Percentiles rank a stretch among this genome's conserved stretches.
These are phyloP conservation scores for Leccinellum rugosiceps DNA, from an alignment of 768 basidiomycete species.

Conservation along the genomic window DNA sequence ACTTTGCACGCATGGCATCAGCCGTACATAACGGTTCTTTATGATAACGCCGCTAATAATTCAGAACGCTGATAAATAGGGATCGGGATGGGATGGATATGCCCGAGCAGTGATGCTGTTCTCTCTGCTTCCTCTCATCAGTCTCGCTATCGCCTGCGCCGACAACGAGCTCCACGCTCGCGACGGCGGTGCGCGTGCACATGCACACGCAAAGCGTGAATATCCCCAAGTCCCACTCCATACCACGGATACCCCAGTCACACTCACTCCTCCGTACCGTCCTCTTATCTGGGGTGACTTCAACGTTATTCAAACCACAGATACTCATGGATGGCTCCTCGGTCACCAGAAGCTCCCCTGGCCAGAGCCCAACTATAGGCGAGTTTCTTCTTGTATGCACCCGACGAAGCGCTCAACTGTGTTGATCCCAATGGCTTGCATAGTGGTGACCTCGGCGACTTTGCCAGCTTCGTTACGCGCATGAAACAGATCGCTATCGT, in stretches of 20 bases:
- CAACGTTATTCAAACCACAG: constrained; percentile 85
- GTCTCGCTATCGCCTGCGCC: constrained; percentile 21
- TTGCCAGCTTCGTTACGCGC: constrained; percentile 80
- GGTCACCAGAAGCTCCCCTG: constrained; percentile 75
- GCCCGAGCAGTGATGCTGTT: constrained; percentile 11
- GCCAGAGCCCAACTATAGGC: constrained; percentile 77
- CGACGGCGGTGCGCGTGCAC: constrained; percentile 35
- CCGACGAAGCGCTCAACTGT: not conserved
- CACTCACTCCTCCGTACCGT: constrained; percentile 55
- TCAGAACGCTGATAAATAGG: not conserved
- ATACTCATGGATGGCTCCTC: constrained; percentile 78
- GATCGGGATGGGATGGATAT: not conserved
- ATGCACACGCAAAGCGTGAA: constrained; percentile 40
- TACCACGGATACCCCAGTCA: constrained; percentile 31
- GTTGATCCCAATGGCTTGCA: not conserved
- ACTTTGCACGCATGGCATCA: too few relatives aligned
- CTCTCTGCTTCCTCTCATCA: constrained; percentile 12
- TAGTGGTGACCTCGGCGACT: constrained; percentile 72
- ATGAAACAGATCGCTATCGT: constrained; percentile 75
- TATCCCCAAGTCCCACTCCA: constrained; percentile 39
- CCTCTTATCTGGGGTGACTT: constrained; percentile 85
- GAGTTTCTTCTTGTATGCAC: constrained; percentile 8
- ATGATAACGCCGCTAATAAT: too few relatives aligned
- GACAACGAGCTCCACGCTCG: constrained; percentile 3
- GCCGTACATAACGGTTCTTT: too few relatives aligned